Base-by-base conservation (phyloP, 805 yeast genomes). In the Hanseniaspora lindneri region DNA sequence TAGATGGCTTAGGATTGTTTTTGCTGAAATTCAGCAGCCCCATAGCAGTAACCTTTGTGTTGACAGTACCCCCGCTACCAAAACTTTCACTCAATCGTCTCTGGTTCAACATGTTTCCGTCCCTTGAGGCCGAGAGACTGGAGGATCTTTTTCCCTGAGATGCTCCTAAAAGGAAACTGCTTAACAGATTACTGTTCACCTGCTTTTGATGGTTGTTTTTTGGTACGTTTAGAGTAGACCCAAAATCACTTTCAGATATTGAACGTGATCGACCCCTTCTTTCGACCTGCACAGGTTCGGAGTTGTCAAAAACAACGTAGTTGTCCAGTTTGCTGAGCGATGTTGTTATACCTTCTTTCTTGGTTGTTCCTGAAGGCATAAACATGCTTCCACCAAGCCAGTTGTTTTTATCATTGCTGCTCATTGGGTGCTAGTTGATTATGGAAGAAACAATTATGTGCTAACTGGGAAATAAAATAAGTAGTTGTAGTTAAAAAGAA, bases 191-290 rank as follows among this genome's bases (percentile, higher is more conserved):
- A 2, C 34, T 35, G 16, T 46, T 46, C n/a, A 28, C 21, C 5
- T 16, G 24, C 19, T 37, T 44, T 37, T 44, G 27, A 5, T 6
- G 11, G 17, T 30, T 46, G 14, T 46, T 46, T 27, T 39, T 46
- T 4, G 50, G 50, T 2, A 39, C 25, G 27, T 37, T 37, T n/a
- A 46, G 34, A 8, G 30, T 33, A 16, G 34, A 23, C 2, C 30
- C 10, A 25, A 43, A 32, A 16, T 40, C 42, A 11, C 35, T 11
- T 17, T 49, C 46, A 3, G 51, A 49, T 7, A 49, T 35, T 1
- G 51, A 49, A 39, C 51, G 42, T 6, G 46, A 43, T 32, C 51
- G 27, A 3, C 51, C 36, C 19, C 44, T 33, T n/a, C 33, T 20
- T 19, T 37, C 42, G 7, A 13, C 17, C 23, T 44, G 42, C 40